Evolutionary conservation across 2,329 filamentous ascomycete species (phyloP).

Genomic region (Fusarium virguliforme): DNA sequence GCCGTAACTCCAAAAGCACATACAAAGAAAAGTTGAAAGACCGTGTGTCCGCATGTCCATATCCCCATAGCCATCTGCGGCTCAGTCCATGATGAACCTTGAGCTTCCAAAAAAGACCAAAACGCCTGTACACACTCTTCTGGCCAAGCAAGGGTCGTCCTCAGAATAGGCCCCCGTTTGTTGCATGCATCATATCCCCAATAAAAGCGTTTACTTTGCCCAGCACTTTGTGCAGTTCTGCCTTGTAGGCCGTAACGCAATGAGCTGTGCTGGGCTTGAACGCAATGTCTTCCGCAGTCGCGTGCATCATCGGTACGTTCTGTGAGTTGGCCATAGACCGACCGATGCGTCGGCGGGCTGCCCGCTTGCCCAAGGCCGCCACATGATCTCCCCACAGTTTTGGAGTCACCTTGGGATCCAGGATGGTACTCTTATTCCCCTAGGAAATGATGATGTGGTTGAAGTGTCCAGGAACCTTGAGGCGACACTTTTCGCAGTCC

Average conservation of each 20-base stretch:
- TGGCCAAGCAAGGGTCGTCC: not conserved
- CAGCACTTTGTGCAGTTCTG: slow-evolving; percentile 1
- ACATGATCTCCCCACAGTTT: slow-evolving; percentile 50
- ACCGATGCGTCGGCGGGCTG: slow-evolving; percentile 32
- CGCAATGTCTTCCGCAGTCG: not conserved
- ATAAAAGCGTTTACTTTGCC: slow-evolving; percentile 5
- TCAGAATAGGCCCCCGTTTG: not conserved
- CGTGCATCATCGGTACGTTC: not conserved
- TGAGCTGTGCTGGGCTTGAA: not conserved
- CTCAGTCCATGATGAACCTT: not conserved
- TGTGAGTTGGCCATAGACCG: not conserved
- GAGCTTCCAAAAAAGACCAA: not conserved
- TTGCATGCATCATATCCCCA: slow-evolving; percentile 12
- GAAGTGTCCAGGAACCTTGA: slow-evolving; percentile 84
- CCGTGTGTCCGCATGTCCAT: slow-evolving; percentile 15
- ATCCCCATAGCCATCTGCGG: slow-evolving; percentile 21
- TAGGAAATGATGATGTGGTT: slow-evolving; percentile 83
- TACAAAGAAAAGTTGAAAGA: slow-evolving; percentile 28
- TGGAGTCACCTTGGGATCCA: slow-evolving; percentile 45
- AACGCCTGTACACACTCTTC: slow-evolving; percentile 4
- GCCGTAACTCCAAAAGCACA: slow-evolving; percentile 29
- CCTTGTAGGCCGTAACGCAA: not conserved
- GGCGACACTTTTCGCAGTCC: slow-evolving; percentile 84
- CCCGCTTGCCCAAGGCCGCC: slow-evolving; percentile 47
- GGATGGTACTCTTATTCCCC: slow-evolving; percentile 52